Conservation (phyloP, 805 yeast genomes). For the Ogataea pilisensis region DNA sequence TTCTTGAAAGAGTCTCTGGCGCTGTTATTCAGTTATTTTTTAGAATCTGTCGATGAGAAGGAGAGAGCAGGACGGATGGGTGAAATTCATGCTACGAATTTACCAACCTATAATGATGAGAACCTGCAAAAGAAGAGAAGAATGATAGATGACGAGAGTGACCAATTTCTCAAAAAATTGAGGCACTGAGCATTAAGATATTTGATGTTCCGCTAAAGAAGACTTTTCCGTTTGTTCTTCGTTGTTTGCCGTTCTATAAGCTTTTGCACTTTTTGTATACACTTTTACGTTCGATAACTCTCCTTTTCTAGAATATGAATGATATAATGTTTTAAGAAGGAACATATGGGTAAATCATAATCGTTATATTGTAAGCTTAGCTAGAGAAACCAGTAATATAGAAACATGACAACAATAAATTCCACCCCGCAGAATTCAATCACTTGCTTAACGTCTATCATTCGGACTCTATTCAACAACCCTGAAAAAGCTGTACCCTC, state of each 20-base stretch:
- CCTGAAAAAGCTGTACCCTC: neutral
- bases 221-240: neutral
- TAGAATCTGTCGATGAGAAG: constrained; percentile 5
- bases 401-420: constrained; percentile 5
- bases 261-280: no score
- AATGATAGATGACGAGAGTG: neutral
- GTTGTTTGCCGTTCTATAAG: no score
- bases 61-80: neutral
- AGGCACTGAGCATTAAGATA: neutral
- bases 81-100: constrained; percentile 15
- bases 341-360: no score
- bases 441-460: constrained; percentile 2
- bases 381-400: constrained; percentile 6
- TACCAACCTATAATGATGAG: neutral
- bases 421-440: constrained; percentile 8
- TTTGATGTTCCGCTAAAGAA: no score
- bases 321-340: no score
- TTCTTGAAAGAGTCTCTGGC: constrained; percentile 8
- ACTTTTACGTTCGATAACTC: neutral
- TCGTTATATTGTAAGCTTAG: no score
- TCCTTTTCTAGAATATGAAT: no score
- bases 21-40: constrained; percentile 11
- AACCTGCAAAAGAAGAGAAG: neutral
- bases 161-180: neutral
- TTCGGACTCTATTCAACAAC: neutral